Conservation (phyloP, 1,284 basidiomycete species). For the Microbotryum saponariae region DNA sequence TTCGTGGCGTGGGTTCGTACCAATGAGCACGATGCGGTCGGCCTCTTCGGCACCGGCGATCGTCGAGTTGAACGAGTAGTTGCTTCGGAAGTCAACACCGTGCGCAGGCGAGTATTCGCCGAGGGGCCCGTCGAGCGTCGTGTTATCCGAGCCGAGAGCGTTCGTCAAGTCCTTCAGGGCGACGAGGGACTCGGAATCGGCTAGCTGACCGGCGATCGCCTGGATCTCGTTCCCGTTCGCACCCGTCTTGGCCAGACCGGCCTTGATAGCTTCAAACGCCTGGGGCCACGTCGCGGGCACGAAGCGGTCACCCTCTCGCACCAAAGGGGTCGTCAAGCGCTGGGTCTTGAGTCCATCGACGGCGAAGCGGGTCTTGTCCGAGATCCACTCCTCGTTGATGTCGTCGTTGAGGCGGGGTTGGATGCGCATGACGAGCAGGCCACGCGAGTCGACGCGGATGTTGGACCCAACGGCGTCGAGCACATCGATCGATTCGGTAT, state of each 20-base stretch:
- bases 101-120: slow-evolving; percentile 61
- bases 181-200: slow-evolving; percentile 89
- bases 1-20: slow-evolving; percentile 96
- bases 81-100: slow-evolving; percentile 85
- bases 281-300: slow-evolving; percentile 88
- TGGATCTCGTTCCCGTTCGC: slow-evolving; percentile 94
- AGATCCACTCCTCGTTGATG: slow-evolving; percentile 99
- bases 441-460: slow-evolving; percentile 92
- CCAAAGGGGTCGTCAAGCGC: slow-evolving; percentile 82
- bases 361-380: slow-evolving; percentile 95
- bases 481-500: slow-evolving; percentile 96
- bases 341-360: slow-evolving; percentile 95
- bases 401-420: slow-evolving; percentile 95
- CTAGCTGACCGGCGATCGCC: slow-evolving; percentile 83
- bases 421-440: slow-evolving; percentile 93
- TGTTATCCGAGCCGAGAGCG: slow-evolving; percentile 90
- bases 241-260: slow-evolving; percentile 70
- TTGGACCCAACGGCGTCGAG: slow-evolving; percentile 96
- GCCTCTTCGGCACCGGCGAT: slow-evolving; percentile 87
- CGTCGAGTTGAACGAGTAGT: slow-evolving; percentile 95
- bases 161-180: slow-evolving; percentile 92
- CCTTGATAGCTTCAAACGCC: slow-evolving; percentile 68
- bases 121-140: slow-evolving; percentile 65
- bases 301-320: slow-evolving; percentile 88
- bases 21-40: slow-evolving; percentile 87